A percentile compares a stretch with the other conserved stretches of the same genome.
Evolutionary conservation across 176 grass and related monocot genomes (phyloP).

Genomic region (Thinopyrum elongatum): DNA sequence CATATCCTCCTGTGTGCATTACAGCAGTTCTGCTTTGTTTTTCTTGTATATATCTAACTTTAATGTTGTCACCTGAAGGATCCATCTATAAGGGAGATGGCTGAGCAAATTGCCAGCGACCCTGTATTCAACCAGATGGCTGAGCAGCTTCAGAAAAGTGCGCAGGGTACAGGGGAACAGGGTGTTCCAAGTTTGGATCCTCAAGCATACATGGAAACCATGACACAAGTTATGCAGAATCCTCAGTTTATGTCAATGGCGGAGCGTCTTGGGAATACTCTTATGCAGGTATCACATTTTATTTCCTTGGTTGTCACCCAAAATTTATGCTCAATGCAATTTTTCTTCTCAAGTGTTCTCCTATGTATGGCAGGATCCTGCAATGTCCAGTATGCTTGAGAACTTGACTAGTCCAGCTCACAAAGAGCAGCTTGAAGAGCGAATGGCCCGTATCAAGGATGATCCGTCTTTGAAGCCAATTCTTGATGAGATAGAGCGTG

Average conservation of each 20-base stretch:
- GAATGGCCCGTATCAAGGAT: conserved; percentile 76
- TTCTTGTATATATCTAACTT: background rate
- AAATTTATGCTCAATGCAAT: background rate
- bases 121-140: conserved; percentile 95
- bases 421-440: conserved; percentile 86
- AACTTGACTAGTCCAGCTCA: conserved; percentile 69
- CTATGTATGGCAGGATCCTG: conserved; percentile 60
- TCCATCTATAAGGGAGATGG: conserved; percentile 91
- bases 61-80: conserved; percentile 55
- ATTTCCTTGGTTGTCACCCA: background rate
- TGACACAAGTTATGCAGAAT: conserved; percentile 92
- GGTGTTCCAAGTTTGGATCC: conserved; percentile 73
- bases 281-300: conserved; percentile 68
- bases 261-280: conserved; percentile 72
- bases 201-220: conserved; percentile 74
- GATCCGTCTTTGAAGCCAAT: conserved; percentile 85
- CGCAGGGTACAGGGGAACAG: conserved; percentile 60
- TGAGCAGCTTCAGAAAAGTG: conserved; percentile 77
- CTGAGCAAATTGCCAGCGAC: conserved; percentile 72
- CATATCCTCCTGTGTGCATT: background rate
- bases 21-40: background rate
- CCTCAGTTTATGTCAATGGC: conserved; percentile 89
- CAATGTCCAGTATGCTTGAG: conserved; percentile 89
- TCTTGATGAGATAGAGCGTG: conserved; percentile 86
- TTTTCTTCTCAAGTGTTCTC: background rate